A percentile compares a stretch with the other conserved stretches of the same genome.
Conservation (phyloP, 2,329 filamentous ascomycete species). For the Tolypocladium cylindrosporum region DNA sequence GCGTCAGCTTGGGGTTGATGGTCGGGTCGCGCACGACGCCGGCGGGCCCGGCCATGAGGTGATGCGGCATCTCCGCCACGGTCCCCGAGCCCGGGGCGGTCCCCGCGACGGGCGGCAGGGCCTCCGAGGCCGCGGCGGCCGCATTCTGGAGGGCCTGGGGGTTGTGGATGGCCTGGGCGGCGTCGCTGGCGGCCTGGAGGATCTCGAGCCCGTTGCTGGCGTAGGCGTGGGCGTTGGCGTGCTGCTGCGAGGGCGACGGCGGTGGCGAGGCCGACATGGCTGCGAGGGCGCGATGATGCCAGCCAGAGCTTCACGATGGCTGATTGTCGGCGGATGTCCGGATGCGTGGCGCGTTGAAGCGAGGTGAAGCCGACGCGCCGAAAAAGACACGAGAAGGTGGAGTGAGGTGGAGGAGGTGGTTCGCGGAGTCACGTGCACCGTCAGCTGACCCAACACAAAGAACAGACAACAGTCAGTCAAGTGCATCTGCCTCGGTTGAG, state of each 20-base stretch:
- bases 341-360: conserved; percentile 24
- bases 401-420: neutral
- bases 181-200: conserved; percentile 34
- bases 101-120: conserved; percentile 16
- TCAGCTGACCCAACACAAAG: too few relatives aligned
- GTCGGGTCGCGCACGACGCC: conserved; percentile 27
- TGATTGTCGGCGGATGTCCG: conserved; percentile 34
- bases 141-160: conserved; percentile 28
- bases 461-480: too few relatives aligned
- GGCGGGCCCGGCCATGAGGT: conserved; percentile 5
- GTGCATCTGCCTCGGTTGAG: too few relatives aligned
- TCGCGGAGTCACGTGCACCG: too few relatives aligned
- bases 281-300: conserved; percentile 1
- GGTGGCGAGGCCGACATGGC: conserved; percentile 17
- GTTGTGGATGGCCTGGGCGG: conserved; percentile 28
- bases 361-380: conserved; percentile 24
- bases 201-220: conserved; percentile 36
- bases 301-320: conserved; percentile 21
- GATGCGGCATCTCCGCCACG: conserved; percentile 8
- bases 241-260: conserved; percentile 10
- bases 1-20: conserved; percentile 41
- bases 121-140: conserved; percentile 23
- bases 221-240: conserved; percentile 28
- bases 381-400: neutral
- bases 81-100: conserved; percentile 3